Base-by-base conservation (phyloP, 257 asterid genomes). In the Solanum neorickii region DNA sequence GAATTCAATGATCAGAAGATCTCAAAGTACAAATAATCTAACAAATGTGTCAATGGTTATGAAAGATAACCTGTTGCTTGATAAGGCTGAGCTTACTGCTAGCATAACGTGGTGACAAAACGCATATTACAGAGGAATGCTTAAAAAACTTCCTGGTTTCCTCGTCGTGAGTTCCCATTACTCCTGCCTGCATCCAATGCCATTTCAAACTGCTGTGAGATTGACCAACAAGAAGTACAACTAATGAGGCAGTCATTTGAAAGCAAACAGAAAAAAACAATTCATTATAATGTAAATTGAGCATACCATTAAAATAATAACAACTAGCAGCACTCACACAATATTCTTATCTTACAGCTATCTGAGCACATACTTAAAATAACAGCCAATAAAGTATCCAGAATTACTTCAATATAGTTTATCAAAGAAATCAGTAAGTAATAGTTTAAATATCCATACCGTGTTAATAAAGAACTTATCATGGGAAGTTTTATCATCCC, bases 401-500 rank as follows among this genome's bases (percentile, higher is more conserved):
- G n/a, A 87, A 66, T 25, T 74, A 74, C 52, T 13, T 6, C 52
- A 74, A 74, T 37, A 37, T 74, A 74, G 21, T 74, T 74, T 74
- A 74, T 21, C 52, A 74, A 39, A 21, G 31, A 74, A 21, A 73
- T 73, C 27, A 74, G 56, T 42, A 47, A 83, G 42, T 42, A 80
- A 20, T 29, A 49, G 44, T 39, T 20, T 39, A 56, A 68, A 44
- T 5, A 80, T 49, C 9, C 92, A 68, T 94, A 96, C 99, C 97
- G 94, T 93, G 77, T 91, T 94, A 59, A 96, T 29, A 70, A 93
- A 91, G 91, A 92, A 90, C 86, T 89, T 93, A 86, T 92, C 89
- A 31, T 95, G 99, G 7, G 99, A 96, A 86, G 98, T 95, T 92
- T 93, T 95, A 88, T 96, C 99, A 91, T 96, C 99, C 99, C 99